Conservation (phyloP, 2,329 filamentous ascomycete species). For the Fusarium algeriense region DNA sequence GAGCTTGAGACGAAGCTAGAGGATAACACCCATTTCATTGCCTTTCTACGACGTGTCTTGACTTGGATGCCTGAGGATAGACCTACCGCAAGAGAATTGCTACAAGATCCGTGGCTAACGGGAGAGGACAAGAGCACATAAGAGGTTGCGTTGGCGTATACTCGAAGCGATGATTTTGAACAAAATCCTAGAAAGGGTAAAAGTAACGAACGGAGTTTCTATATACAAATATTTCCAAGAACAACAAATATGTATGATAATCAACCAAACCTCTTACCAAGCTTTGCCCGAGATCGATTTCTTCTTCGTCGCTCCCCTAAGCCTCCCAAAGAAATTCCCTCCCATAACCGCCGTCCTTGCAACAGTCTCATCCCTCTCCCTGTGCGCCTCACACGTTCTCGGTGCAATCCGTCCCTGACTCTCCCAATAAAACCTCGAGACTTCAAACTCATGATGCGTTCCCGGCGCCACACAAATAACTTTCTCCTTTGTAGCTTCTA, state of each 20-base stretch:
- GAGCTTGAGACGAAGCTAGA: slow-evolving; percentile 33
- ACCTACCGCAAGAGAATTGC: slow-evolving; percentile 42
- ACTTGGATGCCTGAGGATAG: slow-evolving; percentile 39
- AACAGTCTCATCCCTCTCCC: slow-evolving; percentile 11
- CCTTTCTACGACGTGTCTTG: slow-evolving; percentile 41
- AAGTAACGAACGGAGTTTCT: not conserved
- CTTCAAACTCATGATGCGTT: slow-evolving; percentile 49
- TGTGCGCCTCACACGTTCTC: slow-evolving; percentile 38
- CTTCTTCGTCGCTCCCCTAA: slow-evolving; percentile 24
- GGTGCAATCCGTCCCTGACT: slow-evolving; percentile 48
- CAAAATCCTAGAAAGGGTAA: accelerated
- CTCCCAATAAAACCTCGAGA: slow-evolving; percentile 53
- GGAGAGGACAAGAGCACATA: not conserved
- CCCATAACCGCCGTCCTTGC: slow-evolving; percentile 15
- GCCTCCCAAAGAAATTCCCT: slow-evolving; percentile 22
- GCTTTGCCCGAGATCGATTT: slow-evolving; percentile 26
- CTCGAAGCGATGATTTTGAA: accelerated
- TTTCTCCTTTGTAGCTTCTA: slow-evolving; percentile 40
- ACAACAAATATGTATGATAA: not conserved
- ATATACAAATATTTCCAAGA: not conserved
- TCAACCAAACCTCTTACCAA: not conserved
- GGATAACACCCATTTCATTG: slow-evolving; percentile 35
- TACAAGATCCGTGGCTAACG: slow-evolving; percentile 43
- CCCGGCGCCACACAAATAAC: slow-evolving; percentile 43
- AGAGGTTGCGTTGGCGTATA: accelerated